Evolutionary conservation across 1,284 basidiomycete genomes (phyloP), one percentile per base, ranked within the genome.

Genomic region (Bjerkandera adusta): DNA sequence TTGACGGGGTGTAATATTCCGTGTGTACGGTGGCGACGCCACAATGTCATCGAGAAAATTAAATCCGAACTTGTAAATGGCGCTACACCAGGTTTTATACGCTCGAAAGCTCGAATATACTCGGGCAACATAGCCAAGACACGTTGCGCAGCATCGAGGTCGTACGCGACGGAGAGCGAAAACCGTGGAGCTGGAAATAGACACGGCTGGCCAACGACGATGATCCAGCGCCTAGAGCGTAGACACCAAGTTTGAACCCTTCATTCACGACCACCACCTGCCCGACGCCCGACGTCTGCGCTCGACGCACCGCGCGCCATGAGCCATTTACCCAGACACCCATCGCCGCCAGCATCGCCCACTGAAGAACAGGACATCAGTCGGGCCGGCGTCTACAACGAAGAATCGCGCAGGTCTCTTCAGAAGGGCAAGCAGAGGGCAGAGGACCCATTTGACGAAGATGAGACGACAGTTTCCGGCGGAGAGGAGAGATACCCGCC

Each of bases 401-500:
- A 61, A 42, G 41, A 45, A 27, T 50, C 48, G 21, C 45, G 34
- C 15, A 37, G 40, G n/a, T 38, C 36, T 13, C 26, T 55, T 40
- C 15, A 63, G n/a, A 45, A 46, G 50, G 40, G 38, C 51, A 56
- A 49, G 44, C 51, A 54, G 49, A 16, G 48, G 36, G 44, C 33
- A 16, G 27, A 50, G 38, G 35, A 49, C 27, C 49, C 49, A 10
- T 51, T 51, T 35, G 8, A 26, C 11, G 45, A 51, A 15, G 45
- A 36, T 5, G 45, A 34, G 21, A 50, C 34, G 24, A 32, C 38
- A 21, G 42, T 44, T 11, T 21, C 10, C 20, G 57, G 45, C 10
- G 56, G 61, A 22, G 45, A 52, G 36, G 62, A 66, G 20, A 68
- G 65, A 20, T 89, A 89, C 57, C 85, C 87, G 2, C 86, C 88